These are phyloP conservation scores for Saccharomycopsis olivae DNA, from an alignment of 805 yeast species.

Conservation along the genomic window DNA sequence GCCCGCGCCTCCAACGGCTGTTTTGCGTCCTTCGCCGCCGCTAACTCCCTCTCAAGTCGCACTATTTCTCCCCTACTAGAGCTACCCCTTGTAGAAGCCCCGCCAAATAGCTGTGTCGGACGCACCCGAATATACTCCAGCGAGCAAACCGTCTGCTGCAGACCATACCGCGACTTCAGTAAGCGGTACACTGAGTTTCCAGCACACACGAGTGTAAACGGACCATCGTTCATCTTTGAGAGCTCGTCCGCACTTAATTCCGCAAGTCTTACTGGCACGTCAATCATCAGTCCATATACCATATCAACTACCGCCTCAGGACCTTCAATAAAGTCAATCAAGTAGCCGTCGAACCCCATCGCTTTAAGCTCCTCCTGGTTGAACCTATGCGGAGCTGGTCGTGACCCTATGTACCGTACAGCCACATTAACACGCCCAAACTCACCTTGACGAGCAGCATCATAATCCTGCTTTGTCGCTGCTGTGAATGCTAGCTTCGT, in stretches of 20 bases:
- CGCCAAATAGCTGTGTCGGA: too few species aligned
- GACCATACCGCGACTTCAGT: conserved; percentile 54
- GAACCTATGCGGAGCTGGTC: too few species aligned
- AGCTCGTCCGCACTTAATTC: conserved; percentile 34
- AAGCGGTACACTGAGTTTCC: conserved; percentile 44
- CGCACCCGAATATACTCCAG: too few species aligned
- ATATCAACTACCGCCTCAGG: conserved; percentile 62
- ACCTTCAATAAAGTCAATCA: conserved; percentile 63
- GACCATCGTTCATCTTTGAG: conserved; percentile 37
- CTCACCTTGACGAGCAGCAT: conserved; percentile 32
- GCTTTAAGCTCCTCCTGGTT: conserved; percentile 26
- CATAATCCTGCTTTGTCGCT: conserved; percentile 38
- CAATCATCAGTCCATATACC: conserved; percentile 39
- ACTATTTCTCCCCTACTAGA: too few species aligned
- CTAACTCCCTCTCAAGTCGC: too few species aligned
- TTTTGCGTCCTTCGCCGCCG: too few species aligned
- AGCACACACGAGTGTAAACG: conserved; percentile 35
- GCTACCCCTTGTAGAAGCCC: too few species aligned
- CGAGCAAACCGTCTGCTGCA: conserved; percentile 33
- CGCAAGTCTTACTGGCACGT: conserved; percentile 52
- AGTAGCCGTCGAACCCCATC: conserved; percentile 72
- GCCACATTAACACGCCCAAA: conserved; percentile 40
- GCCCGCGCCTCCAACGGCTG: too few species aligned
- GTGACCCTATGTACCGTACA: conserved; percentile 37
- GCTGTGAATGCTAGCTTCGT: conserved; percentile 59